Evolutionary conservation across 140 eudicot species (phyloP).

Genomic region (Oenanthe javanica): DNA sequence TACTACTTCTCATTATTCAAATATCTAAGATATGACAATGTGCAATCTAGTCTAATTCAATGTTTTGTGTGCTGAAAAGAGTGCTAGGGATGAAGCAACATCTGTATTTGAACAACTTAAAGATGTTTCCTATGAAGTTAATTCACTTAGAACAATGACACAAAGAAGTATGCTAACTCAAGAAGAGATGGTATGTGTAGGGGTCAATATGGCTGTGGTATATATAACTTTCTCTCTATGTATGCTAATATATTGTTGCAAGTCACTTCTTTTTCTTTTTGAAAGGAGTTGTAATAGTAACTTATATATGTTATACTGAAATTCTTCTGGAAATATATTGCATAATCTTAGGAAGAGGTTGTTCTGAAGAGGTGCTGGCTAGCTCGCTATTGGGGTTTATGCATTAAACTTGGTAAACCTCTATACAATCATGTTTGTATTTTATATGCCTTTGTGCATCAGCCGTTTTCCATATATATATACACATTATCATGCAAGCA

Average conservation of each 20-base stretch:
- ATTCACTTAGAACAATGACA: slow-evolving; percentile 50
- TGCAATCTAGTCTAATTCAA: slow-evolving; percentile 10
- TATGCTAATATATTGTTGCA: neutral
- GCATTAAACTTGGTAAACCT: slow-evolving; percentile 56
- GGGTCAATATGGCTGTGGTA: slow-evolving; percentile 3
- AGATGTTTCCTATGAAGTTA: slow-evolving; percentile 38
- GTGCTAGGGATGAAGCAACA: slow-evolving; percentile 65
- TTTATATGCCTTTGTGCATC: neutral
- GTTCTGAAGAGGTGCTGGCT: slow-evolving; percentile 96
- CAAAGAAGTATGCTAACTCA: slow-evolving; percentile 72
- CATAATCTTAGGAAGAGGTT: slow-evolving; percentile 69
- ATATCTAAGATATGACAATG: neutral
- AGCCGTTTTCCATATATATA: neutral
- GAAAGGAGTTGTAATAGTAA: neutral
- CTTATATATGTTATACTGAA: slow-evolving; percentile 10
- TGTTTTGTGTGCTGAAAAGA: slow-evolving; percentile 25
- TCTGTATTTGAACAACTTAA: slow-evolving; percentile 54
- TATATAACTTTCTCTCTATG: neutral
- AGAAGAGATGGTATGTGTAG: slow-evolving; percentile 77
- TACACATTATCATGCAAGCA: too few relatives aligned
- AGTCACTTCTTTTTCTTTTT: neutral
- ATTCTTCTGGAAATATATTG: slow-evolving; percentile 18
- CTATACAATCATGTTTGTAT: neutral
- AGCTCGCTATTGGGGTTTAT: slow-evolving; percentile 79
- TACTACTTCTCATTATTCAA: neutral